Conservation (phyloP, 768 basidiomycete genomes). For the Tulasnella sp. region DNA sequence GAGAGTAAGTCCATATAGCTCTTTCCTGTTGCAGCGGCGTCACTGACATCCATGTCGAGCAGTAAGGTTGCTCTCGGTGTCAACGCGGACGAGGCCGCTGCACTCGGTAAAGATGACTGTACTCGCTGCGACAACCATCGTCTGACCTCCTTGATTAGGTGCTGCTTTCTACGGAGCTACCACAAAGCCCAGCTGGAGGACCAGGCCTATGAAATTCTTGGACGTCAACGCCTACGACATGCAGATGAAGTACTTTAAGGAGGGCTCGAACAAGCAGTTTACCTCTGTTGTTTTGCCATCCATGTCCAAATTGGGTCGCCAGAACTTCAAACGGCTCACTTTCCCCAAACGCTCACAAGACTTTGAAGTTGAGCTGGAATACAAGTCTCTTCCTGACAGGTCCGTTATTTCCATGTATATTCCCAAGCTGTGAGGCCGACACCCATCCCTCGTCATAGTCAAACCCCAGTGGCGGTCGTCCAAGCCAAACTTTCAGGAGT, state of each 20-base stretch:
- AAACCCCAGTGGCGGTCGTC: slow-evolving; percentile 68
- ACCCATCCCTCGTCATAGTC: slow-evolving; percentile 42
- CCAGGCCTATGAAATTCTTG: slow-evolving; percentile 83
- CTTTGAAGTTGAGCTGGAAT: slow-evolving; percentile 72
- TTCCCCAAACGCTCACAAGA: slow-evolving; percentile 77
- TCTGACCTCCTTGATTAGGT: slow-evolving; percentile 39
- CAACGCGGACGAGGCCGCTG: slow-evolving; percentile 94
- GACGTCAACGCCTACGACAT: slow-evolving; percentile 74
- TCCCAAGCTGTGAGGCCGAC: neutral
- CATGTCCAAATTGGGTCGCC: slow-evolving; percentile 71
- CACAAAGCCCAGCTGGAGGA: slow-evolving; percentile 78
- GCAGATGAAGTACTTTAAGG: slow-evolving; percentile 71
- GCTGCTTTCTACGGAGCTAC: slow-evolving; percentile 90
- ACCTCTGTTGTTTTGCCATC: slow-evolving; percentile 71
- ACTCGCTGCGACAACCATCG: neutral
- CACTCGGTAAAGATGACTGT: slow-evolving; percentile 54
- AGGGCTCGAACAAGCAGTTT: slow-evolving; percentile 59
- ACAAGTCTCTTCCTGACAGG: slow-evolving; percentile 63
- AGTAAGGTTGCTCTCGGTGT: slow-evolving; percentile 90
- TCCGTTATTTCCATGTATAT: slow-evolving; percentile 35
- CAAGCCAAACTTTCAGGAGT: slow-evolving; percentile 72
- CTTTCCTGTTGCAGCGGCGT: neutral
- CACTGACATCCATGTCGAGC: slow-evolving; percentile 39
- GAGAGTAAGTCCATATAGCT: slow-evolving; percentile 53
- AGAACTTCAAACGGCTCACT: slow-evolving; percentile 66